Base-by-base conservation (phyloP, 768 basidiomycete species). In the Galerina marginata region DNA sequence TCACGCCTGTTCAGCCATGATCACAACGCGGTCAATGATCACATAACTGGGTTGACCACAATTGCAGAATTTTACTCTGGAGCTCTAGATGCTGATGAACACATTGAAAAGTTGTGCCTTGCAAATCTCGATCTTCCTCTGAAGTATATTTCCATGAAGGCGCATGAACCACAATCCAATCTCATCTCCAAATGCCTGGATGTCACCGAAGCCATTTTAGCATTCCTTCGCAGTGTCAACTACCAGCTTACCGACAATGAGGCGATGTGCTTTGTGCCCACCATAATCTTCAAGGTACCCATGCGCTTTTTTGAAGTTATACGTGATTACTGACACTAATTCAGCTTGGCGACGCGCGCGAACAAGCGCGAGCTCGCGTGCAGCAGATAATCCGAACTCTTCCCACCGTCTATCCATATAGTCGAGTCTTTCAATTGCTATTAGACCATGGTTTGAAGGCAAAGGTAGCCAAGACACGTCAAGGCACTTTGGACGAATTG, bases 1-100 rank as follows among this genome's bases (percentile, higher is more conserved):
- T 74, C 84, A 4, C 86, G 86, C 29, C 80, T 99, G 29, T 99
- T 98, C 79, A 98, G 96, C 69, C 92, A 91, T 61, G 97, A 97
- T 67, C 97, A 98, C 72, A 93, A 91, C 65, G 93, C 95, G 6
- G 90, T 98, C 64, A 96, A 94, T 67, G 97, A 99, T 71, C 89
- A 92, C 68, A 83, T 96, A 54, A 79, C 80, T n/a, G 96, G 92
- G 6, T 74, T 99, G 54, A 79, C 83, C 6, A 81, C 77, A 50
- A 80, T 99, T 20, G 83, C 87, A 54, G 93, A 96, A 2, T 90
- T 93, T 69, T 95, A 88, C 74, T 72, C 84, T 51, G 77, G 77
- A 50, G 83, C 86, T 15, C 79, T 84, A 26, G 78, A 79, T 20
- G 84, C 83, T 16, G 85, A 86, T 33, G 85, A 90, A 44, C 79